Base-by-base conservation (phyloP, 176 grass and related monocot genomes). In the Carex cristatella region DNA sequence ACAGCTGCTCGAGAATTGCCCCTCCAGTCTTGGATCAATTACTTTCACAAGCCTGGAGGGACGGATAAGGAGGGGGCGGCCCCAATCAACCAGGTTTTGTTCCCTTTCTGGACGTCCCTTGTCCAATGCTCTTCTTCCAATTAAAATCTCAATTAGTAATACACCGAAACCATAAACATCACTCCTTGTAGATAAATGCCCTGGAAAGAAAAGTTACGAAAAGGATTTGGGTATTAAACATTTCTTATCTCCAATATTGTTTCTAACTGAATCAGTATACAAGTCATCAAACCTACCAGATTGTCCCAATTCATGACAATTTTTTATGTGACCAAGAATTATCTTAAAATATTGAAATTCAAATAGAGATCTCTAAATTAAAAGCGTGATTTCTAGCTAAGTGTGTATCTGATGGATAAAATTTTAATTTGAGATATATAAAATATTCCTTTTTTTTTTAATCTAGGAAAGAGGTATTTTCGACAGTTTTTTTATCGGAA, bases 121-220 rank as follows among this genome's bases (percentile, higher is more conserved):
- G 63, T 97, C 91, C 79, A 92, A 58, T n/a, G 91, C 91, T 4
- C 88, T 90, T 65, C 82, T 84, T 28, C 94, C 89, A 33, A 92
- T 89, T 33, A 97, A 83, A 70, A 97, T 88, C 88, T 97, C 94
- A 42, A 97, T 88, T 68, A 97, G 94, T 83, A 97, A 84, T 9
- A 97, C 94, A 16, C 94, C 91, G 63, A 91, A 94, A 70, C 94
- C 90, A 78, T 97, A 97, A 30, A 97, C 94, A 85, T 97, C 94
- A 83, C 94, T 97, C 90, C 90, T 91, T 8, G 87, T 85, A 81
- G 94, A 90, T 55, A 97, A 90, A 87, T 97, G 94, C 33, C 94
- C 94, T 87, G 87, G 7, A 7, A 81, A 10, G 19, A 53, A 48
- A 78, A 4, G 28, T 65, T 61, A 54, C n/a, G 5, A 53, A 48